phyloP scores from a whole-genome alignment of 306 rosid genomes.

The Cucurbita ficifolia region DNA sequence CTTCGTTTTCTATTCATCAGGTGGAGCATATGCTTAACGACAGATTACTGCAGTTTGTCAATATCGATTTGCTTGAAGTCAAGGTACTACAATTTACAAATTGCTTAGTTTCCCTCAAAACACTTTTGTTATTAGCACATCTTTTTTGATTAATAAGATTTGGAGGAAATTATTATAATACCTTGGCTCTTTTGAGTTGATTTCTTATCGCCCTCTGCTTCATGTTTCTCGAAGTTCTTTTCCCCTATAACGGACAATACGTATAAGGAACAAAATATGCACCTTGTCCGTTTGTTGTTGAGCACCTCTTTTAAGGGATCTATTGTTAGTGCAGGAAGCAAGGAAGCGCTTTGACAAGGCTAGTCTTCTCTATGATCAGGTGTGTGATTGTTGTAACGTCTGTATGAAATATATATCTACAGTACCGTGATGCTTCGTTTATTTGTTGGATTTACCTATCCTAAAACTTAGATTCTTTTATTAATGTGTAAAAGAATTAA shows the following conservation, averaged over 20 bases:
- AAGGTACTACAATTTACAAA: constrained; percentile 43
- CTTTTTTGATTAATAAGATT: no score
- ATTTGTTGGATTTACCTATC: constrained; percentile 6
- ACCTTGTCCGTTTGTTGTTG: constrained; percentile 1
- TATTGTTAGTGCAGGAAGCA: constrained; percentile 77
- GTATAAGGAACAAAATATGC: neutral
- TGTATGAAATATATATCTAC: neutral
- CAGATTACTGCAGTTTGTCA: constrained; percentile 91
- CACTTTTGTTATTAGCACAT: no score
- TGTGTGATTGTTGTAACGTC: constrained; percentile 14
- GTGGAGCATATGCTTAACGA: constrained; percentile 97
- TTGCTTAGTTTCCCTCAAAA: neutral
- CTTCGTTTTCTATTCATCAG: constrained; percentile 25
- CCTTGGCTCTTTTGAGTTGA: no score
- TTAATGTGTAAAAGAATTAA: neutral
- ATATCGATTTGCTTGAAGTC: constrained; percentile 88
- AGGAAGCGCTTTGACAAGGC: constrained; percentile 96
- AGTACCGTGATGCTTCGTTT: neutral
- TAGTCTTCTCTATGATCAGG: constrained; percentile 96
- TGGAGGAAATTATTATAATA: no score
- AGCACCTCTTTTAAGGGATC: constrained; percentile 17
- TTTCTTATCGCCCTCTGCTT: no score
- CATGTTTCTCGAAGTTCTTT: neutral
- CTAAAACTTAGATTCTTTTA: neutral
- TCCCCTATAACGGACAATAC: neutral